Evolutionary conservation across 192 early-diverging fungal species (phyloP).

Genomic region (Podochytrium sp.): DNA sequence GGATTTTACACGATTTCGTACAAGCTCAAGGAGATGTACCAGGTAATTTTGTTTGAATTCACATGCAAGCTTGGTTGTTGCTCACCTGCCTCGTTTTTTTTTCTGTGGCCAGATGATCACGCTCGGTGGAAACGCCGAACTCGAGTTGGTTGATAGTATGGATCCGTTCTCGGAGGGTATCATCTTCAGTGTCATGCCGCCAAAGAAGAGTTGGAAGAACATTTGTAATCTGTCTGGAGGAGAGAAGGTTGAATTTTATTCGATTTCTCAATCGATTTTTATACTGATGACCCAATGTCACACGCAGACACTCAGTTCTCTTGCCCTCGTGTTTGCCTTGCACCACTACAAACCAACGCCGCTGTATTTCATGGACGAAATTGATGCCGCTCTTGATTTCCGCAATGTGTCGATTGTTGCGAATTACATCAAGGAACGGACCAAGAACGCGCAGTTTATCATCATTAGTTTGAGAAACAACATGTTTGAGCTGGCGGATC

Average conservation of each 20-base stretch:
- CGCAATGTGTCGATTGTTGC: slow-evolving; percentile 99
- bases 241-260: slow-evolving; percentile 79
- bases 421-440: slow-evolving; percentile 97
- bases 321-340: slow-evolving; percentile 97
- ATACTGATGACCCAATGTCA: no score
- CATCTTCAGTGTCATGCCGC: slow-evolving; percentile 98
- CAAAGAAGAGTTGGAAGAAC: slow-evolving; percentile 99
- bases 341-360: slow-evolving; percentile 99
- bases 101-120: slow-evolving; percentile 96
- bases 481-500: slow-evolving; percentile 99
- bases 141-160: slow-evolving; percentile 94
- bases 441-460: slow-evolving; percentile 97
- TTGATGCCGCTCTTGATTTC: slow-evolving; percentile 98
- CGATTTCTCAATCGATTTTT: background rate
- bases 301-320: slow-evolving; percentile 93
- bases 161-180: slow-evolving; percentile 99
- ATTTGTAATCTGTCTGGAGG: slow-evolving; percentile 99
- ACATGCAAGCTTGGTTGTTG: no score
- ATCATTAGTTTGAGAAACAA: slow-evolving; percentile 98
- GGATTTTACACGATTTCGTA: slow-evolving; percentile 93
- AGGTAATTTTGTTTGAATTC: slow-evolving; percentile 65
- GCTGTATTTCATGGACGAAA: slow-evolving; percentile 99
- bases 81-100: no score
- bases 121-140: slow-evolving; percentile 95
- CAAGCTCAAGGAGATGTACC: slow-evolving; percentile 99